Percentiles rank a stretch among this genome's conserved stretches.
These are phyloP conservation scores for Fusarium miscanthi DNA, from an alignment of 2,329 filamentous ascomycete species.

Conservation along the genomic window DNA sequence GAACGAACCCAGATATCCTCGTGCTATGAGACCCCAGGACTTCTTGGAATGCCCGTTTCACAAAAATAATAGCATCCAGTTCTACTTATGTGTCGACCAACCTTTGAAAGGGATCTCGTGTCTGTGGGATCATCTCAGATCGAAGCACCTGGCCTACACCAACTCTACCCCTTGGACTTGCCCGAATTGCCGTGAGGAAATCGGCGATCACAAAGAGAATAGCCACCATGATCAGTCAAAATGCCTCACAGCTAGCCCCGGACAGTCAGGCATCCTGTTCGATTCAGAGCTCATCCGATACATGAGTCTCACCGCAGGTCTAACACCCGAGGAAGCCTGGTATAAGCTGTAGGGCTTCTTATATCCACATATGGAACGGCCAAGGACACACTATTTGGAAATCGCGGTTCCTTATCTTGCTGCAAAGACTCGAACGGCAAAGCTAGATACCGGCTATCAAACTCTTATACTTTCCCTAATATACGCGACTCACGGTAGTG, in stretches of 20 bases:
- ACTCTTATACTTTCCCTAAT: rapidly evolving
- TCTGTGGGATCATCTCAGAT: not conserved
- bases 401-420: not conserved
- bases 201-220: not conserved
- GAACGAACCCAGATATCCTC: not conserved
- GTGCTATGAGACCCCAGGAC: rapidly evolving
- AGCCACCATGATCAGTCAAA: rapidly evolving
- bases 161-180: not conserved
- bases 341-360: rapidly evolving
- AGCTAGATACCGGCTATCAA: rapidly evolving
- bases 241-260: rapidly evolving
- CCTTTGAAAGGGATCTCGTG: rapidly evolving
- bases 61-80: not conserved
- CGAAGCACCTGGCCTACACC: not conserved
- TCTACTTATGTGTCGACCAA: rapidly evolving
- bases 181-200: not conserved
- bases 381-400: not conserved
- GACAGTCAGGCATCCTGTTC: not conserved
- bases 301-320: rapidly evolving
- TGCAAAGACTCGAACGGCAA: not conserved
- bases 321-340: not conserved
- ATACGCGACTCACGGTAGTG: not conserved
- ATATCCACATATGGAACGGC: not conserved
- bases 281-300: rapidly evolving
- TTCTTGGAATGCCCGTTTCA: not conserved